Evolutionary conservation across 2,329 filamentous ascomycete species (phyloP), one percentile per base, ranked within the genome.

Genomic region (Epichloe uncinata): DNA sequence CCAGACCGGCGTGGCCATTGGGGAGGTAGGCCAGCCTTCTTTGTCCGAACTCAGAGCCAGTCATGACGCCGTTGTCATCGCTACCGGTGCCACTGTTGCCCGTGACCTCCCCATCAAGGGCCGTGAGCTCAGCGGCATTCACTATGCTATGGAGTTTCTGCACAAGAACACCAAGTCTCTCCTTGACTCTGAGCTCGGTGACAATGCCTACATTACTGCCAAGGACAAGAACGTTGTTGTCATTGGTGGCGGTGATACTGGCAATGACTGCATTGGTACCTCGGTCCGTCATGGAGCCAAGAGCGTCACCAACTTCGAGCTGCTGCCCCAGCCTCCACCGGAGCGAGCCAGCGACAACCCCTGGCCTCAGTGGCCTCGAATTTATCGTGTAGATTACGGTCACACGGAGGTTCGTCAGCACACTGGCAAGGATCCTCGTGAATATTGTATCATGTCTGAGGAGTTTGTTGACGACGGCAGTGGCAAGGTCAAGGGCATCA

Each of bases 401-500:
- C 91, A 97, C 74, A 85, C 84, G 15, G 91, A 97, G 69, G 91
- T 96, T 61, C 89, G 91, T 68, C 89, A 91, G 58, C 90, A 96
- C 73, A 91, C 90, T 74, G 91, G 91, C 70, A 90, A 90, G 66
- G 91, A 96, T 62, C 91, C 91, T 52, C 88, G 91, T 60, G 91
- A 96, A 72, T 97, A 86, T 76, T 96, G 90, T 73, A 89, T 97
- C 71, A 95, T 96, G 88, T 95, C 89, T 16, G 91, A 94, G 73
- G 87, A 95, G 61, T 97, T 97, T 59, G 87, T 94, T 53, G 87
- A 90, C 57, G 88, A 95, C 60, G 90, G 88, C 54, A 79, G 70
- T 46, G 90, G 90, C 64, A 84, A 84, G 56, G 88, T 97, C 63
- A 94, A 89, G 75, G 91, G 91, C 55, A 95, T 97, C 76, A 95